A percentile compares a stretch with the other conserved stretches of the same genome.
Evolutionary conservation across 331 rosid species (phyloP).

Genomic region (Acacia concinna): DNA sequence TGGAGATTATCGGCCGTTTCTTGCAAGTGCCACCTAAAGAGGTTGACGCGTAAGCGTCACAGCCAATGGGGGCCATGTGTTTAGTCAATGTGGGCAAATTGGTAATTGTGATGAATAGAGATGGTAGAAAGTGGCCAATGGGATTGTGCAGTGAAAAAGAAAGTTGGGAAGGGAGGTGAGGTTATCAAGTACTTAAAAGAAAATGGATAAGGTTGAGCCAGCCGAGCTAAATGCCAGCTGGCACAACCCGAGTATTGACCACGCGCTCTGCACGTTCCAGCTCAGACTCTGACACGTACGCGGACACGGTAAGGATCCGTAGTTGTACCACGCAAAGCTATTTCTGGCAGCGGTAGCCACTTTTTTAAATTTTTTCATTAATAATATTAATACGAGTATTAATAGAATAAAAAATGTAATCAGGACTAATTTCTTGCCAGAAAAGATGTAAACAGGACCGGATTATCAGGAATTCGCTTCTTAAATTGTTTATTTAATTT

Average conservation of each 20-base stretch:
- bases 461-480: not conserved
- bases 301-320: constrained; percentile 30
- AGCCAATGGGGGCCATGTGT: constrained; percentile 34
- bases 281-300: constrained; percentile 23
- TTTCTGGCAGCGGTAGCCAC: not conserved
- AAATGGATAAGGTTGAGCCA: constrained; percentile 60
- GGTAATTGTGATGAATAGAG: constrained; percentile 10
- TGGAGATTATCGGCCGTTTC: not conserved
- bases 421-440: too few species aligned
- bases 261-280: constrained; percentile 50
- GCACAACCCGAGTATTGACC: constrained; percentile 46
- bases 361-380: not conserved
- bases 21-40: not conserved
- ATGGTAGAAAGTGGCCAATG: constrained; percentile 3
- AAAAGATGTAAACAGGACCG: not conserved
- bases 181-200: constrained; percentile 22
- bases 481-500: not conserved
- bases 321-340: constrained; percentile 7
- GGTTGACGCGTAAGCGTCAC: not conserved
- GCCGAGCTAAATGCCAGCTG: constrained; percentile 50
- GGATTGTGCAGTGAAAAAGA: constrained; percentile 18
- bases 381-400: too few species aligned
- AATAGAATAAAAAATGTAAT: not conserved
- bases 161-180: not conserved
- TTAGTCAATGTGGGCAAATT: not conserved